Evolutionary conservation across 2,329 filamentous ascomycete genomes (phyloP).

Genomic region (Diaporthe capsici): DNA sequence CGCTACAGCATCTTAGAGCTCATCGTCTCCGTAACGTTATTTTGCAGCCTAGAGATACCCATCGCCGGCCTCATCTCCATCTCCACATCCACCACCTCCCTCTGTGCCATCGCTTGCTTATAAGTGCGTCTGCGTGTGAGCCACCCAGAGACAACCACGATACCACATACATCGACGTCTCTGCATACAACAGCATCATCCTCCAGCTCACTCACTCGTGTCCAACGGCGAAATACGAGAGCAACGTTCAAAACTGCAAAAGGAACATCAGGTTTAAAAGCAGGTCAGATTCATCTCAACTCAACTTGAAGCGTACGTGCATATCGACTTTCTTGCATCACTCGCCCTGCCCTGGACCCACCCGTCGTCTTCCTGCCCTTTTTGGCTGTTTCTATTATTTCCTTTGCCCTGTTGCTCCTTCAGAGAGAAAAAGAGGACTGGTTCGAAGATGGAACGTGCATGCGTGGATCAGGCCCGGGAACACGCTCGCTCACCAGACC

Average conservation of each 20-base stretch:
- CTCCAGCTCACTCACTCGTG: neutral
- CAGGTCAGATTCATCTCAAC: neutral
- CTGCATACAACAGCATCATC: neutral
- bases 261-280: neutral
- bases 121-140: conserved; percentile 15
- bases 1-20: conserved; percentile 28
- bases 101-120: conserved; percentile 22
- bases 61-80: conserved; percentile 33
- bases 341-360: neutral
- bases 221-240: neutral
- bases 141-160: neutral
- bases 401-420: conserved; percentile 45
- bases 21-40: conserved; percentile 34
- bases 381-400: conserved; percentile 43
- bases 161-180: neutral
- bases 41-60: conserved; percentile 38
- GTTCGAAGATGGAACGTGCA: conserved; percentile 49
- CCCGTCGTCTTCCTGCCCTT: conserved; percentile 13
- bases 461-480: conserved; percentile 47
- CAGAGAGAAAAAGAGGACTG: conserved; percentile 39
- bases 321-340: conserved; percentile 10
- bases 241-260: neutral
- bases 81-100: conserved; percentile 20
- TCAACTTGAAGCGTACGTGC: conserved; percentile 23
- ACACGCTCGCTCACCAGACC: conserved; percentile 53